A percentile compares a stretch with the other conserved stretches of the same genome.
Conservation (phyloP, 1,284 basidiomycete genomes). For the Ustilago lituana region DNA sequence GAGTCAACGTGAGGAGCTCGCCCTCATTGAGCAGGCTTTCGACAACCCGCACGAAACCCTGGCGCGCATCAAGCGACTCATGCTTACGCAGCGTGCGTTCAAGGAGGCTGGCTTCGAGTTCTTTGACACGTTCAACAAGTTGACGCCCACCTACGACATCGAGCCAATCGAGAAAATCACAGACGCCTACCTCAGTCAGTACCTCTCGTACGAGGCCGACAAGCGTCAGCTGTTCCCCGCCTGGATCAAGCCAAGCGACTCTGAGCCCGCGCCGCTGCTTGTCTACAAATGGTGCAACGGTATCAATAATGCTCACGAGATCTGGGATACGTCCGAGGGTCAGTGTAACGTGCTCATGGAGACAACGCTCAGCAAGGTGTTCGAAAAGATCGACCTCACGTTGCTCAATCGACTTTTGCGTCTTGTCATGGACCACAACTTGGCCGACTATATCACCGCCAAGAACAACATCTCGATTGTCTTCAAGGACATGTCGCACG, state of each 20-base stretch:
- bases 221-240: constrained; percentile 67
- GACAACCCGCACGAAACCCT: constrained; percentile 67
- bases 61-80: constrained; percentile 66
- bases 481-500: constrained; percentile 67
- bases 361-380: constrained; percentile 65
- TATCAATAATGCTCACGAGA: constrained; percentile 65
- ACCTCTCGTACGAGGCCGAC: constrained; percentile 66
- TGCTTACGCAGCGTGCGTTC: constrained; percentile 67
- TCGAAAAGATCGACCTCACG: constrained; percentile 67
- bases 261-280: constrained; percentile 65
- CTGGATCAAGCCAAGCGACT: constrained; percentile 67
- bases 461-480: constrained; percentile 68
- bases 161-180: constrained; percentile 68
- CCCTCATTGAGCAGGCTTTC: constrained; percentile 67
- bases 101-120: constrained; percentile 67
- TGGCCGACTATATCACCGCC: constrained; percentile 67
- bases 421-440: constrained; percentile 67
- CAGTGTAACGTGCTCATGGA: constrained; percentile 67
- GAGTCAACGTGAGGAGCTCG: constrained; percentile 66
- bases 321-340: constrained; percentile 66
- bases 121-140: constrained; percentile 65
- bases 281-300: constrained; percentile 68
- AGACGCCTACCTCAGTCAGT: constrained; percentile 67
- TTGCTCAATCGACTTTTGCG: constrained; percentile 66
- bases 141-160: constrained; percentile 66